These are phyloP conservation scores for Fusarium sambucinum DNA, from an alignment of 2,329 filamentous ascomycete genomes.

Conservation along the genomic window DNA sequence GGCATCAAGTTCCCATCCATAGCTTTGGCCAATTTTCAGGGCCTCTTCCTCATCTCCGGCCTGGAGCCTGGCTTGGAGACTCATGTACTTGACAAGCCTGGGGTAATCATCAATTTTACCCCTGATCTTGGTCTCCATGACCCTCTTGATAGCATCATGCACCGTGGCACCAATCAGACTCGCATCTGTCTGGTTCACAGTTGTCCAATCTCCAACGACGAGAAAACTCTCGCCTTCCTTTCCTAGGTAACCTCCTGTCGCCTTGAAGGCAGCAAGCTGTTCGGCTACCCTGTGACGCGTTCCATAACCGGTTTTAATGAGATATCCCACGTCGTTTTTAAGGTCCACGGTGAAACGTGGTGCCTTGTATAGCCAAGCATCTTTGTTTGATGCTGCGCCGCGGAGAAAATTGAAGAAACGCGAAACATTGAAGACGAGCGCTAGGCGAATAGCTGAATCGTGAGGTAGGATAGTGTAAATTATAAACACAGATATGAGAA, in stretches of 20 bases:
- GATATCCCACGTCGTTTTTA: constrained; percentile 61
- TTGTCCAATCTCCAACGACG: constrained; percentile 65
- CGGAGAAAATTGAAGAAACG: constrained; percentile 51
- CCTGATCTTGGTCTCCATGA: constrained; percentile 51
- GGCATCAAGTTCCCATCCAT: constrained; percentile 64
- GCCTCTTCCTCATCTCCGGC: constrained; percentile 56
- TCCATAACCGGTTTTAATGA: constrained; percentile 69
- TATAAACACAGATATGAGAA: constrained; percentile 45
- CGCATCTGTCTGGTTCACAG: constrained; percentile 51
- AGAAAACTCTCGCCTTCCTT: constrained; percentile 58
- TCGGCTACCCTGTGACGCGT: constrained; percentile 62
- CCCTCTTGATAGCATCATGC: constrained; percentile 57
- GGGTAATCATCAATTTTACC: constrained; percentile 47
- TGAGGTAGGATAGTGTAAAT: constrained; percentile 51
- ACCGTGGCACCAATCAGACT: constrained; percentile 52
- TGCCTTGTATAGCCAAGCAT: constrained; percentile 57
- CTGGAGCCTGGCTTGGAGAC: constrained; percentile 55
- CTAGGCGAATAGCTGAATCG: constrained; percentile 52
- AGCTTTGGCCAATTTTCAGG: constrained; percentile 52
- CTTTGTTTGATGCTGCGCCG: constrained; percentile 48
- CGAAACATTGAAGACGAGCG: constrained; percentile 51
- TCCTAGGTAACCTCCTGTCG: constrained; percentile 51
- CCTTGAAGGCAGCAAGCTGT: constrained; percentile 59
- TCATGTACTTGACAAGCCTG: constrained; percentile 57
- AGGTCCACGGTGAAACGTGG: constrained; percentile 60